These are phyloP conservation scores for Suillus weaverae DNA, from an alignment of 768 basidiomycete genomes.

Conservation along the genomic window DNA sequence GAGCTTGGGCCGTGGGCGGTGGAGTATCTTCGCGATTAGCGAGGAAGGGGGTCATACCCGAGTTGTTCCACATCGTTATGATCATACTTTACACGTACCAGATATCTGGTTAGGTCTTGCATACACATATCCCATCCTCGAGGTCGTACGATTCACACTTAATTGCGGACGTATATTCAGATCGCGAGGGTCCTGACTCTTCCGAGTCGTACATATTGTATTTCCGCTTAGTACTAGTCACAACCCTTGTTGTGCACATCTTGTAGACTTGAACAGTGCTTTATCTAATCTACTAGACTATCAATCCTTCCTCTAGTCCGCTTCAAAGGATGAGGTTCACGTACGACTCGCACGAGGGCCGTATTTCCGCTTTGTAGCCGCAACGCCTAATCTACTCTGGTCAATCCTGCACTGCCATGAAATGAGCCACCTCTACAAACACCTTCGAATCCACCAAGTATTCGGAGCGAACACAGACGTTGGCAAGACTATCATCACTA, in stretches of 20 bases:
- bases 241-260: background rate
- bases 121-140: slow-evolving; percentile 10
- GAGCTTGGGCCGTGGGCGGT: slow-evolving; percentile 42
- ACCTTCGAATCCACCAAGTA: slow-evolving; percentile 85
- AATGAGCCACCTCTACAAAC: slow-evolving; percentile 84
- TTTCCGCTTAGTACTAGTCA: slow-evolving; percentile 3
- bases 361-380: too few species aligned
- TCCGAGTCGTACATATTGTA: slow-evolving; percentile 6
- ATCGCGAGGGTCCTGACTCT: slow-evolving; percentile 7
- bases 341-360: too few species aligned
- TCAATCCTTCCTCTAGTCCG: background rate
- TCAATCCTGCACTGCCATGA: slow-evolving; percentile 7
- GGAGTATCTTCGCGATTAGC: slow-evolving; percentile 29
- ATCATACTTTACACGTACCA: slow-evolving; percentile 14
- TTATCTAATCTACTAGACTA: background rate
- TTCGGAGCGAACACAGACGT: slow-evolving; percentile 97
- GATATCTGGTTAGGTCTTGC: slow-evolving; percentile 29
- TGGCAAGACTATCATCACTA: slow-evolving; percentile 89
- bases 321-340: too few species aligned
- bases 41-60: background rate
- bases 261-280: background rate
- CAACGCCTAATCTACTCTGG: too few species aligned
- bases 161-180: slow-evolving; percentile 19
- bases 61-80: background rate
- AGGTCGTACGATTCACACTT: slow-evolving; percentile 7